Evolutionary conservation across 225 moss, liverwort and hornwort species (phyloP).

Genomic region (Physcomitrium patens): DNA sequence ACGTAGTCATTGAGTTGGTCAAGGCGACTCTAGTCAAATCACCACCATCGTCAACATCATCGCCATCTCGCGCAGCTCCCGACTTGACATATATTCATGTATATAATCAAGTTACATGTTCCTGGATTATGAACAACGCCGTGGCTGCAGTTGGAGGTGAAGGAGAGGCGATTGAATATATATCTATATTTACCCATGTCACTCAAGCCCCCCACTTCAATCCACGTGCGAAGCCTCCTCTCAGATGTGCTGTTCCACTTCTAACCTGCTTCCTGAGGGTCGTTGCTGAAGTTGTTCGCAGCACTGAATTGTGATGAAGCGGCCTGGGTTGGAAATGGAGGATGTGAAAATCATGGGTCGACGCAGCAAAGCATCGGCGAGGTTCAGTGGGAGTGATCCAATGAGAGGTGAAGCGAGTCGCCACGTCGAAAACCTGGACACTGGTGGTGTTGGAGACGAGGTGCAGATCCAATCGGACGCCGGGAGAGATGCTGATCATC

Average conservation of each 20-base stretch:
- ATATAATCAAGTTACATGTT: neutral
- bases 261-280: neutral
- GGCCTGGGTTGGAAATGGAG: constrained; percentile 24
- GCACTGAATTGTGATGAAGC: neutral
- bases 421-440: neutral
- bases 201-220: neutral
- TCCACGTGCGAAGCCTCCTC: too few species aligned
- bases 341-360: constrained; percentile 22
- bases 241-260: neutral
- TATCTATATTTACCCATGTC: neutral
- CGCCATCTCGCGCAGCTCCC: constrained; percentile 11
- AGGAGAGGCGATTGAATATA: neutral
- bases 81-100: constrained; percentile 2
- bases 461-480: constrained; percentile 36
- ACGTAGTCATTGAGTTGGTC: constrained; percentile 20
- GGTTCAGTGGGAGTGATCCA: neutral
- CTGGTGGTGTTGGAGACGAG: neutral
- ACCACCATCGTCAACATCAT: constrained; percentile 18
- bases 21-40: constrained; percentile 20
- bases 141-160: constrained; percentile 4
- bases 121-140: constrained; percentile 16
- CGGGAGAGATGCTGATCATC: constrained; percentile 30
- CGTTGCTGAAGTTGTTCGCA: constrained; percentile 3
- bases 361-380: constrained; percentile 21
- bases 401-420: constrained; percentile 3